Base-by-base conservation (phyloP, 2,329 filamentous ascomycete genomes). In the Ampelomyces quisqualis region DNA sequence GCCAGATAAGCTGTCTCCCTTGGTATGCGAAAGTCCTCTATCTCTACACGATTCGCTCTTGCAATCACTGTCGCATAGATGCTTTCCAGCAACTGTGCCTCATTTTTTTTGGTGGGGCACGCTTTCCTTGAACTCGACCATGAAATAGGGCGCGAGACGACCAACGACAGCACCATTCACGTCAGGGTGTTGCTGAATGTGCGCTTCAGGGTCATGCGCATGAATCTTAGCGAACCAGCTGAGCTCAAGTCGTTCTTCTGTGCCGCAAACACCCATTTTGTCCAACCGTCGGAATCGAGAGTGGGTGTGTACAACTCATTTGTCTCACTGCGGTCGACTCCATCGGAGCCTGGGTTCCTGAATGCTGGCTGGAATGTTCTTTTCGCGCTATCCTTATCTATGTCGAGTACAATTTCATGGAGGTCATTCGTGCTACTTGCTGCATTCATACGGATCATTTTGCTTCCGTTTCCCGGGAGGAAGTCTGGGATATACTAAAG, bases 221-320 rank as follows among this genome's bases (percentile, higher is more conserved):
- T 51, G 47, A 22, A 55, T 55, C 24, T 55, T 55, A 3, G 54
- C 49, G 7, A 57, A 28, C 42, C 47, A 52, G 30, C 26, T 37
- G 19, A 58, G 37, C 38, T 58, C 42, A 57, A 33, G 34, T 58
- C 55, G 20, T 58, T 53, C 35, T 53, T 58, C 18, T 51, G 45
- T 1, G 45, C 37, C 2, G 24, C 34, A 24, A 54, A 54, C 9
- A 32, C 28, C 53, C 55, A 59, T 30, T 49, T 26, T 5, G 45
- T 53, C 5, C 34, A 30, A 5, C 51, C 53, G 13, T 55, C 55
- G n/a, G 17, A 17, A 21, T 53, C 55, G 24, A 38, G 47, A 62
- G 68, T 10, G 27, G 55, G 17, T 46, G 43, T 24, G 58, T 53
- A 70, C 0, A 73, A 44, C 32, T 73, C 70, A 11, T 57, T 60